These are phyloP conservation scores for Fraxinus baroniana DNA, from an alignment of 305 asterid species.

Conservation along the genomic window DNA sequence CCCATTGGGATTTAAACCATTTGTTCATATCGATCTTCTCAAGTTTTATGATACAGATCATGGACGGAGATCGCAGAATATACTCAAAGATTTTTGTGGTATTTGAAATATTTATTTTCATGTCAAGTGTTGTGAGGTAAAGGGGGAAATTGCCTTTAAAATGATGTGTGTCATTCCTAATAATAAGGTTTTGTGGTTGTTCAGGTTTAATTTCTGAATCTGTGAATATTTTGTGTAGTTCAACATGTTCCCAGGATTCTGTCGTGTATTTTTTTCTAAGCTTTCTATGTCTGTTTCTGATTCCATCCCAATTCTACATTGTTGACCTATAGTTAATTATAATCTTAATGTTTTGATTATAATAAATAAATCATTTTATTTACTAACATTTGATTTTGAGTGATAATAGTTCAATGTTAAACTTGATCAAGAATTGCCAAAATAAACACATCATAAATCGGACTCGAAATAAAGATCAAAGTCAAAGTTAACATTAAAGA, in stretches of 20 bases:
- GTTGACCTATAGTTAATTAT: no score
- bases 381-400: no score
- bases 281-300: neutral
- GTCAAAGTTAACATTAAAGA: no score
- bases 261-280: neutral
- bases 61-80: constrained; percentile 46
- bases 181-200: neutral
- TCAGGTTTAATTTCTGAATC: neutral
- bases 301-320: neutral
- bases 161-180: neutral
- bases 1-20: constrained; percentile 56
- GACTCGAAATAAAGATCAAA: no score
- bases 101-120: constrained; percentile 22
- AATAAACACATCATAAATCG: no score
- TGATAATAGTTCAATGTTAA: no score
- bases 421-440: no score
- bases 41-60: constrained; percentile 39
- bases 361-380: no score
- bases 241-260: neutral
- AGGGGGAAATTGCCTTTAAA: neutral
- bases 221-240: neutral
- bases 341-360: no score
- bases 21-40: constrained; percentile 42
- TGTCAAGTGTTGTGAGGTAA: neutral
- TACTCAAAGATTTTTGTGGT: constrained; percentile 56